These are phyloP conservation scores for Pythium angustatum DNA, from an alignment of 352 stramenopile species.

Conservation along the genomic window DNA sequence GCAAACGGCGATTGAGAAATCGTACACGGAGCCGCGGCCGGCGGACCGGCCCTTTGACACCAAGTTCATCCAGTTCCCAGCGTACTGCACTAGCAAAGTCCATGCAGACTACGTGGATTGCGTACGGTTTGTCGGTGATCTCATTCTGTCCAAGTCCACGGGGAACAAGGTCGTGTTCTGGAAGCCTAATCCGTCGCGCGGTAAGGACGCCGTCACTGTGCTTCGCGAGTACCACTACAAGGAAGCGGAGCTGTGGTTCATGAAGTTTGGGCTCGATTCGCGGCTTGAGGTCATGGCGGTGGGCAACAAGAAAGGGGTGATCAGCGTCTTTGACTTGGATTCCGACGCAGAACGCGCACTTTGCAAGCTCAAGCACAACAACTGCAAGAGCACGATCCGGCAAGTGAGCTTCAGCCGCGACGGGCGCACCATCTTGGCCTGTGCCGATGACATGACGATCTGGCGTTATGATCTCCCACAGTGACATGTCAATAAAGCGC, in stretches of 20 bases:
- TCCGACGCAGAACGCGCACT: conserved; percentile 64
- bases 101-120: conserved; percentile 93
- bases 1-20: conserved; percentile 72
- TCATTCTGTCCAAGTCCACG: conserved; percentile 83
- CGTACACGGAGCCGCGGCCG: conserved; percentile 68
- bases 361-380: conserved; percentile 72
- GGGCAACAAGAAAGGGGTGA: conserved; percentile 79
- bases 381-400: conserved; percentile 77
- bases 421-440: conserved; percentile 68
- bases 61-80: conserved; percentile 89
- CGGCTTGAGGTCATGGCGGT: conserved; percentile 76
- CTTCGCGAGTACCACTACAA: conserved; percentile 84
- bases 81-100: conserved; percentile 90
- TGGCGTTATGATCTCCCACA: conserved; percentile 69
- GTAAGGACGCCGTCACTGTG: conserved; percentile 79
- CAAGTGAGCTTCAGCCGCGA: conserved; percentile 80
- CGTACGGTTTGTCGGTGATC: conserved; percentile 74
- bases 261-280: conserved; percentile 82
- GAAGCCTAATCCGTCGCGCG: conserved; percentile 85
- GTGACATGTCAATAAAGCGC: too few relatives aligned
- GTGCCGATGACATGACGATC: conserved; percentile 72
- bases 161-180: conserved; percentile 91
- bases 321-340: conserved; percentile 81
- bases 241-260: conserved; percentile 85
- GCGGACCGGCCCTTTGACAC: conserved; percentile 74